A percentile compares a stretch with the other conserved stretches of the same genome.
phyloP scores from a whole-genome alignment of 768 basidiomycete genomes.

The Boletus reticuloceps region DNA sequence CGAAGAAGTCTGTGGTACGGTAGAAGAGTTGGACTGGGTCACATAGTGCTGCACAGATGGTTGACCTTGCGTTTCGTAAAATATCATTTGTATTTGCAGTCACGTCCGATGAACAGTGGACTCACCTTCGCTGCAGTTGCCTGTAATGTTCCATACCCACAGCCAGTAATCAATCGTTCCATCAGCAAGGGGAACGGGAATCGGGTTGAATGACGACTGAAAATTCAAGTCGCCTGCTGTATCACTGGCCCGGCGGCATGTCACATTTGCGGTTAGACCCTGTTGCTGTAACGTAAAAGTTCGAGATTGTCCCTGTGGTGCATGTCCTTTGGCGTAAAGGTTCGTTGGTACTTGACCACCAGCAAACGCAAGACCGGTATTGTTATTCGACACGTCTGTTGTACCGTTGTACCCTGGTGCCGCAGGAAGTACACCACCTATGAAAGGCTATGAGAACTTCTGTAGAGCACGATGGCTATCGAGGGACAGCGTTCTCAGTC shows the following conservation, averaged over 20 bases:
- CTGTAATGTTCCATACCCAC: constrained; percentile 3
- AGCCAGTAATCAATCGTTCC: constrained; percentile 5
- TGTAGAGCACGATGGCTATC: no score
- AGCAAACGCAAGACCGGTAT: not conserved
- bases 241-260: not conserved
- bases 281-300: constrained; percentile 10
- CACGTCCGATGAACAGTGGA: fast-evolving
- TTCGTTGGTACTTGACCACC: constrained; percentile 3
- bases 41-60: constrained; percentile 3
- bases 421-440: constrained; percentile 12
- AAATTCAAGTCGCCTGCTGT: not conserved
- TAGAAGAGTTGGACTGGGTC: constrained; percentile 1
- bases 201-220: not conserved
- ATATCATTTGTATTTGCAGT: not conserved
- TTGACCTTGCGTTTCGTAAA: not conserved
- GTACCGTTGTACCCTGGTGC: not conserved
- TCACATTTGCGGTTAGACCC: constrained; percentile 18
- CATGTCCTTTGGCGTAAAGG: not conserved
- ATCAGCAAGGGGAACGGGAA: not conserved
- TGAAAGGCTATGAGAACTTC: no score
- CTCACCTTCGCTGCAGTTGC: not conserved
- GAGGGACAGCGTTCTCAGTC: no score
- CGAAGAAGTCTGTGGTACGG: not conserved
- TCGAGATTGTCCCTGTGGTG: not conserved
- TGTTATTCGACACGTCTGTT: not conserved